These are phyloP conservation scores for Platanthera zijinensis DNA, from an alignment of 106 monocot species.

Conservation along the genomic window DNA sequence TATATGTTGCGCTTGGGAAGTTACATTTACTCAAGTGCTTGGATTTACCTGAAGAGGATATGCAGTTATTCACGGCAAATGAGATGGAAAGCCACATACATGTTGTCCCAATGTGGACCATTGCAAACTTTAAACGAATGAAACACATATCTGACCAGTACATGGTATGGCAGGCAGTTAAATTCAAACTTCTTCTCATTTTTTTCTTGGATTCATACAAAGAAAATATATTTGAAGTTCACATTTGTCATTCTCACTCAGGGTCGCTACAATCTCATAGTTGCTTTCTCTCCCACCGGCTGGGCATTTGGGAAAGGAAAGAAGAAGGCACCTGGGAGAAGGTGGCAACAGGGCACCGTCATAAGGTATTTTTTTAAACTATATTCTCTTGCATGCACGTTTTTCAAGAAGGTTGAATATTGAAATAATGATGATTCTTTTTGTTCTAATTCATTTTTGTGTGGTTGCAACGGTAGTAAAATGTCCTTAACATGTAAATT, in stretches of 20 bases:
- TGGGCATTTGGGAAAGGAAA: constrained; percentile 92
- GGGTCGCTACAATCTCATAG: constrained; percentile 77
- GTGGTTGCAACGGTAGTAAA: not conserved
- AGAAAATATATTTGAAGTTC: not conserved
- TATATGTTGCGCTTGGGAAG: constrained; percentile 82
- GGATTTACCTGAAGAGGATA: constrained; percentile 65
- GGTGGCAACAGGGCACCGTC: constrained; percentile 87
- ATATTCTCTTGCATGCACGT: not conserved
- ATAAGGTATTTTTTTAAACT: constrained; percentile 50
- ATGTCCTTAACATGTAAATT: not conserved
- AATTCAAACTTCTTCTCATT: not conserved
- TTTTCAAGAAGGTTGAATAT: not conserved
- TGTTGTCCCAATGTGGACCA: constrained; percentile 96
- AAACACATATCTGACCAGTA: constrained; percentile 77
- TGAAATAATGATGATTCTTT: not conserved
- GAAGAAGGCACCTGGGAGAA: constrained; percentile 75
- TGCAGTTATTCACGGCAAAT: constrained; percentile 85
- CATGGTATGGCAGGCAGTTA: constrained; percentile 38
- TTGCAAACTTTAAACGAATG: constrained; percentile 97
- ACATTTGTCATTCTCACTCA: constrained; percentile 12
- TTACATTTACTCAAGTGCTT: constrained; percentile 57
- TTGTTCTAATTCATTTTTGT: not conserved
- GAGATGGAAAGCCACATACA: constrained; percentile 91
- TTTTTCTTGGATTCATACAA: not conserved
- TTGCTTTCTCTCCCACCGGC: constrained; percentile 95